Base-by-base conservation (phyloP, 2,329 filamentous ascomycete species). In the Colletotrichum ledebouriae region DNA sequence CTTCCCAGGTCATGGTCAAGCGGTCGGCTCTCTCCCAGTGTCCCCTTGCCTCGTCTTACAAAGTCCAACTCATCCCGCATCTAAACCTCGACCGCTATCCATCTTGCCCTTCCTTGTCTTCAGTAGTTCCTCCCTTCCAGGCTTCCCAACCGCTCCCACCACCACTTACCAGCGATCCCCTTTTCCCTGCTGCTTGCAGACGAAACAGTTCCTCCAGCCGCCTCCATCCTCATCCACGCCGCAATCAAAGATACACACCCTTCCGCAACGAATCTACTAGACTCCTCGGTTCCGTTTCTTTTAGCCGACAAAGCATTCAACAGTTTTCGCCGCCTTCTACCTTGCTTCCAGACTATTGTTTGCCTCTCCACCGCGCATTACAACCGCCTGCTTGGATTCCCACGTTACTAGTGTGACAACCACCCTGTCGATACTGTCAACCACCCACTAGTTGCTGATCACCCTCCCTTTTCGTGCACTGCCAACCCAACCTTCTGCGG, bases 11-110 rank as follows among this genome's bases (percentile, higher is more conserved):
- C 49, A 53, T 37, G 49, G 49, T 53, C 49, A 53, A 53, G 49
- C 49, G 25, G 49, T 39, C 47, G 20, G 22, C 55, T 59, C 25
- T 39, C 46, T 34, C 33, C 34, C 52, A 29, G 29, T 29, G 29
- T 53, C 49, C 29, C 49, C 49, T 53, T 53, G 49, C 49, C 49
- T 29, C 44, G 17, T 41, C 39, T 67, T 66, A 66, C 66, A 69
- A 69, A 69, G 49, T 60, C 66, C 56, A 59, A 34, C 44, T 56
- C 55, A 69, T 68, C 66, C 66, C 66, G 61, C 61, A 59, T 66
- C 57, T 42, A 50, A 68, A 68, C 11, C 41, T 50, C 63, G 25
- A 33, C 22, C 13, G 13, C 52, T 25, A 15, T 4, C 34, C 52
- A 29, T 10, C 55, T 66, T 60, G 55, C 37, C 22, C n/a, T 44